A percentile compares a stretch with the other conserved stretches of the same genome.
phyloP scores from a whole-genome alignment of 306 rosid genomes.

The Citrullus amarus region DNA sequence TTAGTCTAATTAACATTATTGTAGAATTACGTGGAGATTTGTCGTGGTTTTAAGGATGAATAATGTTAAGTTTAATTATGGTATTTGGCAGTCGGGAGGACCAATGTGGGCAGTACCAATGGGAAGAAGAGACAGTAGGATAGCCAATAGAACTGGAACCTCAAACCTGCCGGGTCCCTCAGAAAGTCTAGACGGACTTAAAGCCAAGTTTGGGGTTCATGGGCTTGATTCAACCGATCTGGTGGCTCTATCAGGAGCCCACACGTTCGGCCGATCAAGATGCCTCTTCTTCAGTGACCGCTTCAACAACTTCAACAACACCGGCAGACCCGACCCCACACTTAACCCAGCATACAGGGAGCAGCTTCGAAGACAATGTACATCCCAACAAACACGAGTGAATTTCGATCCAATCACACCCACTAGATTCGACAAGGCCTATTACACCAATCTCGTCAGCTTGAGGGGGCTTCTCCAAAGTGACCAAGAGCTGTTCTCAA shows the following conservation, averaged over 20 bases:
- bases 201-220: conserved; percentile 38
- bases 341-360: conserved; percentile 39
- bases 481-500: conserved; percentile 17
- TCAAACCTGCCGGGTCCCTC: conserved; percentile 36
- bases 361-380: conserved; percentile 36
- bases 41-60: too few species aligned
- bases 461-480: conserved; percentile 6
- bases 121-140: conserved; percentile 61
- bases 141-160: conserved; percentile 47
- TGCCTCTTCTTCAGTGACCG: conserved; percentile 39
- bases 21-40: too few species aligned
- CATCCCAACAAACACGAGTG: not conserved
- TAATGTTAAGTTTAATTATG: not conserved
- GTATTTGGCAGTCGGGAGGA: conserved; percentile 26
- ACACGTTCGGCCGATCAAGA: conserved; percentile 57
- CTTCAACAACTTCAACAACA: conserved; percentile 38
- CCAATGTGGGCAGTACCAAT: conserved; percentile 52
- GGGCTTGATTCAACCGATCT: conserved; percentile 49
- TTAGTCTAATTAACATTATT: too few species aligned
- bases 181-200: conserved; percentile 25
- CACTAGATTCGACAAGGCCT: conserved; percentile 40
- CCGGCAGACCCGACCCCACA: conserved; percentile 48
- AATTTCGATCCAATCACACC: conserved; percentile 8
- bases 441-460: conserved; percentile 19
- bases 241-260: conserved; percentile 74